phyloP scores from a whole-genome alignment of 495 filamentous ascomycete species.

The Aspergillus avenaceus region DNA sequence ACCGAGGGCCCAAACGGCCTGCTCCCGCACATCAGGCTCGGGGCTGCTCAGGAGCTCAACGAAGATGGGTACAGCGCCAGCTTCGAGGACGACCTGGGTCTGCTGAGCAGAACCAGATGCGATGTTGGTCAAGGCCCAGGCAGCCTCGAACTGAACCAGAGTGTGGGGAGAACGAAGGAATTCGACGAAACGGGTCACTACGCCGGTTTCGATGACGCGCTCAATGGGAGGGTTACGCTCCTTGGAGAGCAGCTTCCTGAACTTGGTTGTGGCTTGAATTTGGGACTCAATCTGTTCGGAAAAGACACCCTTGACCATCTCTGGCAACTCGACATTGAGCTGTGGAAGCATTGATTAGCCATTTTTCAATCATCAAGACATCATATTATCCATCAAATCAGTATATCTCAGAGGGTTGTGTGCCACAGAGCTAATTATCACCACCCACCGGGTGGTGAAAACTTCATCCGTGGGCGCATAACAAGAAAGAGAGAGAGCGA shows the following conservation, averaged over 20 bases:
- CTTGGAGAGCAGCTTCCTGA: constrained; percentile 95
- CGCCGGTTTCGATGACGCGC: constrained; percentile 97
- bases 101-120: constrained; percentile 95
- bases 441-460: constrained; percentile 42
- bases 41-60: constrained; percentile 92
- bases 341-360: constrained; percentile 47
- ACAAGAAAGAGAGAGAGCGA: constrained; percentile 11
- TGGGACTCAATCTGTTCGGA: constrained; percentile 97
- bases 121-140: constrained; percentile 99
- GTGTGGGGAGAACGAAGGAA: constrained; percentile 98
- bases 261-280: constrained; percentile 98
- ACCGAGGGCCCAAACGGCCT: constrained; percentile 97
- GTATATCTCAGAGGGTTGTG: constrained; percentile 18
- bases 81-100: constrained; percentile 98
- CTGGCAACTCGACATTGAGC: constrained; percentile 95
- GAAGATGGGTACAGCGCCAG: constrained; percentile 97
- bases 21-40: constrained; percentile 97
- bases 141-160: constrained; percentile 97
- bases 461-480: constrained; percentile 9
- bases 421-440: constrained; percentile 8
- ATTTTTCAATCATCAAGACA: constrained; percentile 4
- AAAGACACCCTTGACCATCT: constrained; percentile 97
- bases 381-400: neutral
- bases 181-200: constrained; percentile 95
- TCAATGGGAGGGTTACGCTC: constrained; percentile 99